Evolutionary conservation across 192 early-diverging fungal species (phyloP).

Genomic region (Backusella sp.): DNA sequence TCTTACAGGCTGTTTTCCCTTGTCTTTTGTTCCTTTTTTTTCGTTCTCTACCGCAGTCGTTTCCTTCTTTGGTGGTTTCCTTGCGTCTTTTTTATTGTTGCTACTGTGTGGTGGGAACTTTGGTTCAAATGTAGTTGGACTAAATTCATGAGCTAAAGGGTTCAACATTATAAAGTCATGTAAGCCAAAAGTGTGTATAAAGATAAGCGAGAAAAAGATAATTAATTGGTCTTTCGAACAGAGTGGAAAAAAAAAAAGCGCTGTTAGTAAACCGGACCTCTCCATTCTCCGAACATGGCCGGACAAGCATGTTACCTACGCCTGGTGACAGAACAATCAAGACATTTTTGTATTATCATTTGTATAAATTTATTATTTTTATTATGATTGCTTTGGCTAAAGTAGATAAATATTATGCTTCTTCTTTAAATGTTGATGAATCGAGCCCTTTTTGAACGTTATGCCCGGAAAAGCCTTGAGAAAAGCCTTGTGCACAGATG

Average conservation of each 20-base stretch:
- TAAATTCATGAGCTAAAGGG: constrained; percentile 13
- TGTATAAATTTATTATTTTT: too few species aligned
- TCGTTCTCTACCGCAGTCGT: neutral
- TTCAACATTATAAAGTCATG: constrained; percentile 3
- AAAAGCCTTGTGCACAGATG: too few species aligned
- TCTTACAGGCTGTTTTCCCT: neutral
- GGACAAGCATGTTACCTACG: neutral
- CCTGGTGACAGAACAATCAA: too few species aligned
- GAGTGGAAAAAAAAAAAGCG: too few species aligned
- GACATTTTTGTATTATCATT: too few species aligned
- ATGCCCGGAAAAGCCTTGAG: too few species aligned
- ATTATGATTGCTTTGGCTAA: too few species aligned
- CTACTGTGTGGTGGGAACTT: neutral
- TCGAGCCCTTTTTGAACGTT: too few species aligned
- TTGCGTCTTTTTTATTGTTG: neutral
- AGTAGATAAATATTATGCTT: too few species aligned
- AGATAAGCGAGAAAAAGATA: neutral
- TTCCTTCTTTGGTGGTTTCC: neutral
- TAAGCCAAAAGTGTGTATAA: neutral
- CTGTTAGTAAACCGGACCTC: neutral
- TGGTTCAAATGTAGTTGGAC: neutral
- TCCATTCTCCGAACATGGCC: neutral
- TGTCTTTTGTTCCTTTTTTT: neutral
- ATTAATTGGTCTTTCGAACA: too few species aligned
- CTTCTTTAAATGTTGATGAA: too few species aligned